phyloP scores from a whole-genome alignment of 139 green algal genomes.

The Eudorina sp. region DNA sequence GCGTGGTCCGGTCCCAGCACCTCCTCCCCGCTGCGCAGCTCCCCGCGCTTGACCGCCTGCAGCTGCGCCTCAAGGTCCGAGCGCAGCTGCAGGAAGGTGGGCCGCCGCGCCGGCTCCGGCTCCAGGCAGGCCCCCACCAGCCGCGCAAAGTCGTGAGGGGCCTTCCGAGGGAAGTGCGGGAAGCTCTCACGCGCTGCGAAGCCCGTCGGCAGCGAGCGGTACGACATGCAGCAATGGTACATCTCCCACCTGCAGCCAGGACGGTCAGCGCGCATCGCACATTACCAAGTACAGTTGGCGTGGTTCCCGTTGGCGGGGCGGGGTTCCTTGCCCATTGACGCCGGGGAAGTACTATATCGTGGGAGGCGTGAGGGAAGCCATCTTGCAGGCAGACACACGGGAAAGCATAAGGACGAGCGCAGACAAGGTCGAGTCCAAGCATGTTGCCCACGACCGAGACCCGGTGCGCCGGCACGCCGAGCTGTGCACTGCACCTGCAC shows the following conservation, averaged over 20 bases:
- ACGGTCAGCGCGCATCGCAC: too few relatives aligned
- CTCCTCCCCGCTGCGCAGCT: conserved; percentile 19
- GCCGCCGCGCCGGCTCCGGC: background rate
- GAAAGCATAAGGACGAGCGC: too few relatives aligned
- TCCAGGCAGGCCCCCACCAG: conserved; percentile 32
- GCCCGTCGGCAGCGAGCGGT: conserved; percentile 7
- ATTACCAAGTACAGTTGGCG: too few relatives aligned
- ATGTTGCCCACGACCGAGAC: too few relatives aligned
- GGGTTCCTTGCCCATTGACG: too few relatives aligned
- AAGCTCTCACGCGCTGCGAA: conserved; percentile 44
- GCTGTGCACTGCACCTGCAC: too few relatives aligned
- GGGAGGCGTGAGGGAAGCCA: too few relatives aligned
- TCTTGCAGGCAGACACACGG: too few relatives aligned
- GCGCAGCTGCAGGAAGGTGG: conserved; percentile 28
- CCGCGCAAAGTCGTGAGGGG: conserved; percentile 25
- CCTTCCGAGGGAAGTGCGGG: conserved; percentile 39
- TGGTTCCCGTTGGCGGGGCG: too few relatives aligned
- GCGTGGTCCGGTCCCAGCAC: conserved; percentile 23
- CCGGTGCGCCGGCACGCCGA: too few relatives aligned
- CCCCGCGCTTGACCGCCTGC: conserved; percentile 6
- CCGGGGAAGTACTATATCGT: too few relatives aligned
- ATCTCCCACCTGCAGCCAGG: conserved; percentile 46
- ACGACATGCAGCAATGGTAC: conserved; percentile 45
- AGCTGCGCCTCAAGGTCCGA: conserved; percentile 17
- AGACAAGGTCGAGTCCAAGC: too few relatives aligned